Evolutionary conservation across 75 land plant genomes (phyloP).

Genomic region (Adiantum capillusveneris): DNA sequence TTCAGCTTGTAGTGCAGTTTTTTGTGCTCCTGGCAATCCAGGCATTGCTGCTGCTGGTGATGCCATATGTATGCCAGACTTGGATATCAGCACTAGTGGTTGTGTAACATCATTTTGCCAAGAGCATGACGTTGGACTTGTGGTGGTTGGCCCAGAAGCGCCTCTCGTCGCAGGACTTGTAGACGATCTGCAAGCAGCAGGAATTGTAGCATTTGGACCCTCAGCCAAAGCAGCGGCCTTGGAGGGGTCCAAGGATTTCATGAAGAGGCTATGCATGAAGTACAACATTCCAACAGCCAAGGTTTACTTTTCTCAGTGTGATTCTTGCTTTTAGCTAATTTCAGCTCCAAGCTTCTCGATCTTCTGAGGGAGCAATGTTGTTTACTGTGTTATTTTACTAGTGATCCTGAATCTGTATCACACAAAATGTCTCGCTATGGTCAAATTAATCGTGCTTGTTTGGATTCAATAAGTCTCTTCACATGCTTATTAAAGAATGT

Average conservation of each 20-base stretch:
- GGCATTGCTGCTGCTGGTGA: slow-evolving; percentile 77
- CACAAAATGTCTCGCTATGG: too few relatives aligned
- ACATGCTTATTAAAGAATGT: too few relatives aligned
- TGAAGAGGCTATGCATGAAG: slow-evolving; percentile 89
- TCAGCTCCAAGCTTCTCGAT: too few relatives aligned
- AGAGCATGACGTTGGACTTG: slow-evolving; percentile 61
- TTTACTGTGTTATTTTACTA: too few relatives aligned
- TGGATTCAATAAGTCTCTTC: too few relatives aligned
- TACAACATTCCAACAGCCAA: slow-evolving; percentile 92
- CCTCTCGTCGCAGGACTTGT: slow-evolving; percentile 89
- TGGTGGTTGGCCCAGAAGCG: slow-evolving; percentile 92
- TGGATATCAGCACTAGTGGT: slow-evolving; percentile 48
- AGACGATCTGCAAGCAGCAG: slow-evolving; percentile 65
- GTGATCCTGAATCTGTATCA: too few relatives aligned
- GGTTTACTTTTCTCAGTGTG: too few relatives aligned
- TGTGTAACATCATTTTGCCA: slow-evolving; percentile 69
- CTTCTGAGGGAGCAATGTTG: too few relatives aligned
- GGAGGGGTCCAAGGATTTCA: slow-evolving; percentile 92
- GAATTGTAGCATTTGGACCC: slow-evolving; percentile 88
- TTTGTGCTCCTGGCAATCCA: slow-evolving; percentile 96
- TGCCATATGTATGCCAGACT: slow-evolving; percentile 70
- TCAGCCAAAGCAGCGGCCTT: slow-evolving; percentile 88
- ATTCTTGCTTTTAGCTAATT: too few relatives aligned
- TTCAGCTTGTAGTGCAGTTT: slow-evolving; percentile 71
- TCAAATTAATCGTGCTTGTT: too few relatives aligned